Base-by-base conservation (phyloP, 2,329 filamentous ascomycete genomes). In the Fonsecaea pedrosoi region DNA sequence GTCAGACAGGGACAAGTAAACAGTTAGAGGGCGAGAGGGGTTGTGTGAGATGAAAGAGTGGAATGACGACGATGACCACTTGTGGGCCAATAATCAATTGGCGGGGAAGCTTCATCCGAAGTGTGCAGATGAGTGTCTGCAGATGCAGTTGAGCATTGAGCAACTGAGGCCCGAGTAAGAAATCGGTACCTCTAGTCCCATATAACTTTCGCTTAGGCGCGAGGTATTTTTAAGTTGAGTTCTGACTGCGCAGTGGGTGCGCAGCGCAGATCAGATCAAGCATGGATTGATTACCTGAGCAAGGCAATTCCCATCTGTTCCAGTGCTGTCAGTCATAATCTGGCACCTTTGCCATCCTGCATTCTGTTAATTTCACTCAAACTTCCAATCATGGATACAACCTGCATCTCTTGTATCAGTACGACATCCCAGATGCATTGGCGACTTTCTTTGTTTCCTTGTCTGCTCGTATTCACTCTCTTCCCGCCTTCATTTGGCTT, bases 171-270 rank as follows among this genome's bases (percentile, higher is more conserved):
- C 45, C 18, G 45, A 50, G 45, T 25, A 50, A 50, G 45, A 21
- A n/a, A 54, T 32, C 18, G 35, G 59, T 61, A 61, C 59, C 45
- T 61, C 34, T 54, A 37, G 48, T 38, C 45, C 9, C 45, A 38
- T 61, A 54, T 38, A 38, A 54, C n/a, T 38, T 61, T 42, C 59
- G 59, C 59, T 54, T 61, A 61, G 32, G 59, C 35, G 5, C 34
- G 48, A 61, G 48, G 59, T 61, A 54, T 45, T 50, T 50, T 60
- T 38, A 61, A 15, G 45, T 54, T 54, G 48, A 30, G 25, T 53
- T 60, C 57, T 50, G 30, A 32, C 30, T 32, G 30, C 30, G 30
- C 30, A 32, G 30, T 30, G 30, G 30, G 30, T 30, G 30, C 35
- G 3, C 30, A 60, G 30, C n/a, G 45, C 45, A 50, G 45, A 58